phyloP scores from a whole-genome alignment of 2,329 filamentous ascomycete species.

The Clonostachys rosea region DNA sequence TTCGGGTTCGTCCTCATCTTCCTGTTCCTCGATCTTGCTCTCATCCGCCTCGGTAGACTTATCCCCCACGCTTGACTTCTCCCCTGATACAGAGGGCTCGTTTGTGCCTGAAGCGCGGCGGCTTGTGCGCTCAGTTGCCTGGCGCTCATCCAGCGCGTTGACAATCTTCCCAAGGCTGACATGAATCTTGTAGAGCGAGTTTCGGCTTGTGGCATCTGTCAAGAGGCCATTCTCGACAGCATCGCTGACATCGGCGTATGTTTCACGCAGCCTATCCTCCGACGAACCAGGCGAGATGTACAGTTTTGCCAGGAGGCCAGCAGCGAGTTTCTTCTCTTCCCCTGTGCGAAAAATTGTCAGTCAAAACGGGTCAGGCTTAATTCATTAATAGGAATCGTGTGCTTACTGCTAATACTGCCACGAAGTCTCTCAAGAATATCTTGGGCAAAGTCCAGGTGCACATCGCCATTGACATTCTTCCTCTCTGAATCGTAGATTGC shows the following conservation, averaged over 20 bases:
- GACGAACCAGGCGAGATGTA: conserved; percentile 67
- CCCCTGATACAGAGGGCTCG: conserved; percentile 11
- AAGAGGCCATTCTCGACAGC: conserved; percentile 60
- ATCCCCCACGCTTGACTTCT: conserved; percentile 31
- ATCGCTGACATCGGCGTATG: conserved; percentile 53
- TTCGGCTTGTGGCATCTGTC: conserved; percentile 56
- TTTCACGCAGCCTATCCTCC: conserved; percentile 50
- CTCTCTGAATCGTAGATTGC: conserved; percentile 50
- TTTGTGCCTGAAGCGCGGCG: conserved; percentile 32
- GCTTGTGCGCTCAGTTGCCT: conserved; percentile 30
- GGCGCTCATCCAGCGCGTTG: conserved; percentile 47
- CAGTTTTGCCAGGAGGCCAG: conserved; percentile 76
- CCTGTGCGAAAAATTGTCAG: conserved; percentile 36
- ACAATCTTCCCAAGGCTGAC: conserved; percentile 64
- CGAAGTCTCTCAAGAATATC: conserved; percentile 73
- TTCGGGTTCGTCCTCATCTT: conserved; percentile 37
- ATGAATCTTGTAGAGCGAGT: conserved; percentile 65
- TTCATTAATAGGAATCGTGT: not conserved
- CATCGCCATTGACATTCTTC: conserved; percentile 66
- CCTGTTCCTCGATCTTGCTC: conserved; percentile 16
- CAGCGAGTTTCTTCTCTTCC: conserved; percentile 81
- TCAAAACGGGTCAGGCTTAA: conserved; percentile 14
- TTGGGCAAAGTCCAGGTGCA: conserved; percentile 74
- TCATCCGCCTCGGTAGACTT: conserved; percentile 32
- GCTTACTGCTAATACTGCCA: conserved; percentile 63